Base-by-base conservation (phyloP, 331 rosid genomes). In the Erythrophleum ivorense region DNA sequence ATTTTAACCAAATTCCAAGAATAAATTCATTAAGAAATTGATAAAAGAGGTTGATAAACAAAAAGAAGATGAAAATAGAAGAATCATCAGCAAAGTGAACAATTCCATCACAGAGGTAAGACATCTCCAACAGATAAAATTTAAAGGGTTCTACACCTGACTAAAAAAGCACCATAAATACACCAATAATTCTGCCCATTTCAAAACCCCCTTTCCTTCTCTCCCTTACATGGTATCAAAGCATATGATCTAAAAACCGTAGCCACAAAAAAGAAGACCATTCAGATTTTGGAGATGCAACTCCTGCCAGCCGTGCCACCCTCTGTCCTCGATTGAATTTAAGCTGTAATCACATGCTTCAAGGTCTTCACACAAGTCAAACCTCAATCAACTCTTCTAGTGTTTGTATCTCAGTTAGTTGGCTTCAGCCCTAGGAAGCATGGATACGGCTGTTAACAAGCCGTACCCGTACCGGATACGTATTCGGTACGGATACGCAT, bases 11-110 rank as follows among this genome's bases (percentile, higher is more conserved):
- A 55, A n/a, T 10, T 18, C 21, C 9, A 74, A 41, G 52, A 55
- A 54, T 73, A 63, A 69, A 75, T 31, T 64, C 66, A 9, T 63
- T 50, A 19, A 48, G 65, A 75, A 68, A 73, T 70, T 5, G 43
- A 73, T 53, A 54, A 31, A 24, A 53, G n/a, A 74, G 70, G 54
- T 54, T 19, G 76, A 48, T 40, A 55, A 71, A 75, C 38, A 81
- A 84, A 74, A 78, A 68, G 18, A 68, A 15, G 45, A 59, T 31
- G 58, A 62, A 72, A 55, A 29, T 33, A 67, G 34, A 72, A 71
- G 29, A 31, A 76, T 80, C 13, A 77, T 49, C 34, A 67, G 55
- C 57, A 41, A 54, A 64, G 34, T 64, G 71, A 83, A 31, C 58
- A 50, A 49, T 62, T 81, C 21, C 34, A 19, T 57, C 52, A 71